Base-by-base conservation (phyloP, 2,329 filamentous ascomycete genomes). In the Tolypocladium amazonense region DNA sequence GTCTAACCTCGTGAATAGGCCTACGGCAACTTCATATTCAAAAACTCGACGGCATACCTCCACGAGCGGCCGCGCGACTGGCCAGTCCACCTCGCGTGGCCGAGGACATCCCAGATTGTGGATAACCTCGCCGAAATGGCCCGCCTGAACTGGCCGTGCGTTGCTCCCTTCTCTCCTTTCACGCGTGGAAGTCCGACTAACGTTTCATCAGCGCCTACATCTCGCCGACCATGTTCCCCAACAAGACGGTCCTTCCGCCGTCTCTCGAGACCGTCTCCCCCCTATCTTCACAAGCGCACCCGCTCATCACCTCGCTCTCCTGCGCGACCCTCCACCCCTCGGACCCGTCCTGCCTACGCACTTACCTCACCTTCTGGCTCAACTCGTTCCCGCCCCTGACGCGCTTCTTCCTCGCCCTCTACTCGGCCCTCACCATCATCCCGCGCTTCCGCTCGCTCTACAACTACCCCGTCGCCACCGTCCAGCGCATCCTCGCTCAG, bases 291-390 rank as follows among this genome's bases (percentile, higher is more conserved):
- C 84, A 88, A 35, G 93, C 93, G 0, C 93, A 97, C 69, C 93
- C 93, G 1, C 85, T 91, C 50, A 93, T 96, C 71, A 87, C 84
- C 12, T 88, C 87, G 33, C 84, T 97, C 25, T 93, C 91, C 52
- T 99, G 94, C 75, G 93, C 93, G 1, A 82, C 93, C 2, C 84
- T 97, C 2, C 93, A 99, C 71, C 92, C 93, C 0, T 80, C 84
- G 23, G 90, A 96, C 67, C 92, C 93, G 1, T 96, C 90, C 23
- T 99, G 93, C 73, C 82, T 88, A 43, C 89, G 90, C 37, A 95
- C 90, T 3, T 95, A 92, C 71, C 77, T 97, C 54, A 89, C 90
- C 62, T 95, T 94, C 75, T 93, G 90, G 83, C 84, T 96, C 60
- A 83, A 85, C 59, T 88, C 90, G 1, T 94, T 96, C 72, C 92